Evolutionary conservation across 2,329 filamentous ascomycete genomes (phyloP).

Genomic region (Trichoderma koningii): DNA sequence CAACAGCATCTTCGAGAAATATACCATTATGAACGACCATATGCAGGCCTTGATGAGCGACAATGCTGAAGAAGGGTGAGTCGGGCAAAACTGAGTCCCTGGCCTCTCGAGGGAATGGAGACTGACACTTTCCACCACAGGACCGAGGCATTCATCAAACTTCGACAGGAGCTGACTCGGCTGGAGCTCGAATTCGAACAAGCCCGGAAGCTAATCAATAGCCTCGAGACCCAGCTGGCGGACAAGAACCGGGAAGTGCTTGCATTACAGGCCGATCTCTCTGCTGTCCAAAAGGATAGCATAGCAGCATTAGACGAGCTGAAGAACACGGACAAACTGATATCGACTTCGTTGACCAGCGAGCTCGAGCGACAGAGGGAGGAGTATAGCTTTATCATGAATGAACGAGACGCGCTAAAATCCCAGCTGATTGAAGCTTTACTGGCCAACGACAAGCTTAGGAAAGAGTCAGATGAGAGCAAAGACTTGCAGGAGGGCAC

Average conservation of each 20-base stretch:
- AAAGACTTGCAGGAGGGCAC: constrained; percentile 47
- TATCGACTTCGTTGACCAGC: constrained; percentile 58
- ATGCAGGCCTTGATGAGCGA: constrained; percentile 56
- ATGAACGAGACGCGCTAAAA: constrained; percentile 60
- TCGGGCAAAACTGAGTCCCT: constrained; percentile 30
- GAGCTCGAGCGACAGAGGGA: constrained; percentile 59
- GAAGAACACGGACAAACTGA: constrained; percentile 60
- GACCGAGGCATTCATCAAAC: constrained; percentile 54
- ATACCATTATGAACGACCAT: constrained; percentile 59
- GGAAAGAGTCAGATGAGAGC: constrained; percentile 54
- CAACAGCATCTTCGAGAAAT: constrained; percentile 60
- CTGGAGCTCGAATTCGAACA: constrained; percentile 51
- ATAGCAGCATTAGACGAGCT: constrained; percentile 58
- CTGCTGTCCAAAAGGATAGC: constrained; percentile 56
- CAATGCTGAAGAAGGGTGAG: constrained; percentile 59
- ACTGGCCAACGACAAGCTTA: constrained; percentile 61
- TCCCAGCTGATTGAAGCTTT: constrained; percentile 62
- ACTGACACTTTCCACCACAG: constrained; percentile 38
- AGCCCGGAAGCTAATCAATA: constrained; percentile 45
- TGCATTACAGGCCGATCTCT: constrained; percentile 55
- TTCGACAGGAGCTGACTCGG: constrained; percentile 52
- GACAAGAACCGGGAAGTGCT: constrained; percentile 60
- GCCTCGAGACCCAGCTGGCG: constrained; percentile 52
- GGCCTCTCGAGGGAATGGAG: constrained; percentile 33
- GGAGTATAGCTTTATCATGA: constrained; percentile 51